Evolutionary conservation across 176 grass and related monocot genomes (phyloP), one percentile per base, ranked within the genome.

Genomic region (Juncus effusus): DNA sequence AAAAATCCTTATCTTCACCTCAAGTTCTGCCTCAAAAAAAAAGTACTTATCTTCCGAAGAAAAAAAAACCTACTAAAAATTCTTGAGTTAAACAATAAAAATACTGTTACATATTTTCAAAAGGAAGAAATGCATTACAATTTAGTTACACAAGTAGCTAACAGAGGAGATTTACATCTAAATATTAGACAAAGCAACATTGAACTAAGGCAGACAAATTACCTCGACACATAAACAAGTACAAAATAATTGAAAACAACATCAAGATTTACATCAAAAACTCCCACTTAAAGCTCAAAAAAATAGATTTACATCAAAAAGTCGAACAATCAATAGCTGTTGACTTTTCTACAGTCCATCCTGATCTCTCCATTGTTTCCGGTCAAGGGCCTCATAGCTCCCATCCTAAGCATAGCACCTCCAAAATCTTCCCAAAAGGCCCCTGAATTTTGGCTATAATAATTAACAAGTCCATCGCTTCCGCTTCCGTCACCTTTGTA

Each of bases 371-470:
- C 70, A 35, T 35, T 2, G 10, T 0, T 4, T 2, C 70, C 69
- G 4, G 69, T 73, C 4, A 73, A 16, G 2, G 69, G 69, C 2
- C 47, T 60, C 4, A 73, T 35, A 54, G 7, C 19, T 14, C 69
- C 69, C 88, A 92, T 81, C 60, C 56, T 85, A 45, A 88, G 70
- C 85, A 93, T 93, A 15, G 85, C 61, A 15, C 36, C 75, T 14
- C 65, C 81, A 68, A 93, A 93, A 67, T 88, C 89, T 47, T 41
- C 54, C 74, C 62, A 53, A 62, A 93, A 93, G 5, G 74, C 81
- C 13, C 67, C 64, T 0, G 40, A 5, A 45, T 82, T 67, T 7
- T 64, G 52, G 2, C 36, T 69, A 64, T 93, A 93, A 59, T 75
- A 71, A 75, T 65, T 56, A 4, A 93, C 16, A 50, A 55, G 16